Evolutionary conservation across 2,329 filamentous ascomycete species (phyloP).

Genomic region (Diplodia sapinea): DNA sequence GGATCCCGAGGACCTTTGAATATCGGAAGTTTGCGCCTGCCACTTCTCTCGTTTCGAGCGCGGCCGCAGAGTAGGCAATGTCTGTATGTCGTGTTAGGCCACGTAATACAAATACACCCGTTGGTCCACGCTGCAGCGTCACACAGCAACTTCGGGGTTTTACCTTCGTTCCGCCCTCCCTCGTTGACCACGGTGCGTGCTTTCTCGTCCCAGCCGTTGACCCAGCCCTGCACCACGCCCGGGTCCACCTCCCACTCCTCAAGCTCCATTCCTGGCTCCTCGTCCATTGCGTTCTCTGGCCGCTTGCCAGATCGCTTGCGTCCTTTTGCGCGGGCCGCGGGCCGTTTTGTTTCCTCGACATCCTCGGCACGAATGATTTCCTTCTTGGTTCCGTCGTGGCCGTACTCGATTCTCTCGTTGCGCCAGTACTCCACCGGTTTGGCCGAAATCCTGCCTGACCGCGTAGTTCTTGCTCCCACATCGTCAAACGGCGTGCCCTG

Average conservation of each 20-base stretch:
- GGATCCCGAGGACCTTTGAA: conserved; percentile 77
- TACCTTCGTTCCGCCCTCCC: conserved; percentile 59
- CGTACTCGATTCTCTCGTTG: conserved; percentile 78
- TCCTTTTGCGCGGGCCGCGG: conserved; percentile 40
- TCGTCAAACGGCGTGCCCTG: conserved; percentile 52
- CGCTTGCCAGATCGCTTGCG: conserved; percentile 43
- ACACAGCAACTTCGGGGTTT: conserved; percentile 33
- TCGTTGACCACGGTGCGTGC: conserved; percentile 53
- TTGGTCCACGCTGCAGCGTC: conserved; percentile 40
- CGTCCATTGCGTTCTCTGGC: conserved; percentile 52
- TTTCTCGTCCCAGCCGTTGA: conserved; percentile 64
- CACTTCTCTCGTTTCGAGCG: conserved; percentile 64
- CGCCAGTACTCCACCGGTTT: conserved; percentile 85
- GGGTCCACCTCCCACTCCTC: conserved; percentile 76
- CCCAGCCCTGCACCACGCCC: conserved; percentile 67
- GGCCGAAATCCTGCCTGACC: conserved; percentile 79
- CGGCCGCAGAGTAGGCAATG: conserved; percentile 63
- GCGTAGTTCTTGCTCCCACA: conserved; percentile 65
- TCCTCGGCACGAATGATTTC: conserved; percentile 79
- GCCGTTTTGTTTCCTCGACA: conserved; percentile 45
- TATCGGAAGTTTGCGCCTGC: conserved; percentile 78
- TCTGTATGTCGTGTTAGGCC: conserved; percentile 49
- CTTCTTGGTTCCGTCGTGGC: conserved; percentile 71
- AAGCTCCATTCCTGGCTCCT: conserved; percentile 59
- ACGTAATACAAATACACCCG: conserved; percentile 5